phyloP scores from a whole-genome alignment of 2,329 filamentous ascomycete species.

The Bipolaris cookei region DNA sequence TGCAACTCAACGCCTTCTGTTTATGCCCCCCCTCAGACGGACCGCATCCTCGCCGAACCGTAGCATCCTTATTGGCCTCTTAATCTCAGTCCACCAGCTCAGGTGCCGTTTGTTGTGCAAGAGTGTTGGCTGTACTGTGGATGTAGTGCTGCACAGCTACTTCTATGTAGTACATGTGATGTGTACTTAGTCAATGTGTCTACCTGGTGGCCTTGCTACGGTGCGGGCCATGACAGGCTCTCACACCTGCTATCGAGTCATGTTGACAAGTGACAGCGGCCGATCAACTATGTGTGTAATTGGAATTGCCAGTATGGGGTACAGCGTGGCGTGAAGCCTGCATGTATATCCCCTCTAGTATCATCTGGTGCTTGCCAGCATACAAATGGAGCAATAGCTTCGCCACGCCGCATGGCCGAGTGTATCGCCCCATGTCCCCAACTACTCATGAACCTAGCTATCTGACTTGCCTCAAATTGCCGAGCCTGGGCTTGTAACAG shows the following conservation, averaged over 20 bases:
- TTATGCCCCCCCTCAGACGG: conserved; percentile 10
- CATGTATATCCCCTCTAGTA: conserved; percentile 1
- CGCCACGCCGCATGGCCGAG: neutral
- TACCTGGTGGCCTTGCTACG: conserved; percentile 6
- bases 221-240: conserved; percentile 4
- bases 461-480: neutral
- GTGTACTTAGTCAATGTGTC: no score
- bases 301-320: conserved; percentile 2
- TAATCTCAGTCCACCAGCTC: neutral
- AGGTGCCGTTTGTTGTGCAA: neutral
- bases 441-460: conserved; percentile 4
- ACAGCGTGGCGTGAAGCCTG: neutral
- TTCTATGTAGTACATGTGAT: no score
- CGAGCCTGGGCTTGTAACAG: conserved; percentile 14
- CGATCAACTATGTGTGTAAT: conserved; percentile 2
- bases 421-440: conserved; percentile 15
- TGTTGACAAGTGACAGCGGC: conserved; percentile 31
- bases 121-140: neutral
- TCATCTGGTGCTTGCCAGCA: neutral
- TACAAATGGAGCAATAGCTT: neutral
- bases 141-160: neutral
- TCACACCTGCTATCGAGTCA: conserved; percentile 22
- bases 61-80: conserved; percentile 1
- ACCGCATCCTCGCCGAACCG: conserved; percentile 13
- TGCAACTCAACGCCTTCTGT: conserved; percentile 9